A percentile compares a stretch with the other conserved stretches of the same genome.
These are phyloP conservation scores for Candida orba DNA, from an alignment of 805 yeast species.

Conservation along the genomic window DNA sequence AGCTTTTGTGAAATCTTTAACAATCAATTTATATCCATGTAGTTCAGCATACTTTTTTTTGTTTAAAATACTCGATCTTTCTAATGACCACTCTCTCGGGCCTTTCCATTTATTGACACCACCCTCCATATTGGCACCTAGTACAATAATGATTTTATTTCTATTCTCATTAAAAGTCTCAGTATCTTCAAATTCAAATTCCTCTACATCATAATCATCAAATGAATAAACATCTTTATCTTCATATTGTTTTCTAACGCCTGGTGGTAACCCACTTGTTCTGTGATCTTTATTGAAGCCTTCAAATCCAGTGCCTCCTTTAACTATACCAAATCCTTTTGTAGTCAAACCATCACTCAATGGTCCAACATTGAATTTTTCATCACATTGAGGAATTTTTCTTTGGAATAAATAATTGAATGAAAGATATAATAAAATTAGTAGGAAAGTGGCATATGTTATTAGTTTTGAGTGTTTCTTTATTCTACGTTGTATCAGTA, in stretches of 20 bases:
- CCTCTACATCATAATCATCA: slow-evolving; percentile 11
- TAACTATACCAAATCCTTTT: slow-evolving; percentile 19
- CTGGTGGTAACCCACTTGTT: slow-evolving; percentile 22
- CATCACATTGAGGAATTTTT: no score
- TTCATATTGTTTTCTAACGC: slow-evolving; percentile 9
- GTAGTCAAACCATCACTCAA: slow-evolving; percentile 17
- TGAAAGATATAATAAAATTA: no score
- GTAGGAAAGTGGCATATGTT: background rate
- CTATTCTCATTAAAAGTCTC: slow-evolving; percentile 11
- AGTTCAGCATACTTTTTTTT: slow-evolving; percentile 40
- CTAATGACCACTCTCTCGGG: slow-evolving; percentile 38
- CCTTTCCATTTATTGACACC: slow-evolving; percentile 35
- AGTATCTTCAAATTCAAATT: background rate
- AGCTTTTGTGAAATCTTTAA: slow-evolving; percentile 38
- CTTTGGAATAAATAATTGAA: no score
- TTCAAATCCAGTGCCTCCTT: slow-evolving; percentile 22
- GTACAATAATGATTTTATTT: slow-evolving; percentile 29
- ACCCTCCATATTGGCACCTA: slow-evolving; percentile 35
- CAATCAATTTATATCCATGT: slow-evolving; percentile 42
- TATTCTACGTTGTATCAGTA: background rate
- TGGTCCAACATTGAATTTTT: background rate
- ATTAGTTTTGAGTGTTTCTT: background rate
- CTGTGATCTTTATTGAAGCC: slow-evolving; percentile 18
- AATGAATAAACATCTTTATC: slow-evolving; percentile 10
- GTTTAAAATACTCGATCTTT: slow-evolving; percentile 39